Evolutionary conservation across 2,329 filamentous ascomycete genomes (phyloP), one percentile per base, ranked within the genome.

Genomic region (Fusarium dlaminii): DNA sequence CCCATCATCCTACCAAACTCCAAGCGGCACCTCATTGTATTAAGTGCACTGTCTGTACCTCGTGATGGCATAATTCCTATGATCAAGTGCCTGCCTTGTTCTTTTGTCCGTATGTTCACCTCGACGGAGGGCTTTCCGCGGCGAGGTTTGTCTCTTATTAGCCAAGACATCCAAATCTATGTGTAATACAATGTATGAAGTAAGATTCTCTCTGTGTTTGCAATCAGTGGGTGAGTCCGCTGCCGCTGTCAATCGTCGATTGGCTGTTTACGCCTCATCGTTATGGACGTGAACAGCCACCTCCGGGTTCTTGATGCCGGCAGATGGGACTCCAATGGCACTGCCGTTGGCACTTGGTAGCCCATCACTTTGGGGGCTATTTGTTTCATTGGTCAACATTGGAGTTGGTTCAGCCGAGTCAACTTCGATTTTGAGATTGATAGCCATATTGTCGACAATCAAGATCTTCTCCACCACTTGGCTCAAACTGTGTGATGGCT

Each of bases 321-420:
- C 79, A 17, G 78, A 75, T 13, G 78, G 76, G 36, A 83, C 82
- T 30, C 84, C 86, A 20, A 84, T 80, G 56, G 89, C 88, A 77
- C 90, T 91, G 42, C 86, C 86, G 72, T 87, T 90, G 6, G 90
- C 89, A 80, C 91, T 93, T 9, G 91, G 89, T 6, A 91, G 86
- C 68, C 88, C 90, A 79, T 86, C 91, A 80, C 89, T 93, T 76
- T 91, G 90, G 4, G 91, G 91, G 72, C 90, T 93, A 79, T 93
- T 93, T 43, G 89, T 89, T 76, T 92, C 91, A 75, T 88, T 91
- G 5, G 91, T 93, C 61, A 94, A 86, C 29, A 87, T 87, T 4
- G 92, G 93, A 2, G 91, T 92, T 14, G 91, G 89, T 1, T 88
- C 87, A 15, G 86, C 85, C 60, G 90, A 87, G 82, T 83, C 82